Evolutionary conservation across 495 filamentous ascomycete species (phyloP).

Genomic region (Penicillium waksmanii): DNA sequence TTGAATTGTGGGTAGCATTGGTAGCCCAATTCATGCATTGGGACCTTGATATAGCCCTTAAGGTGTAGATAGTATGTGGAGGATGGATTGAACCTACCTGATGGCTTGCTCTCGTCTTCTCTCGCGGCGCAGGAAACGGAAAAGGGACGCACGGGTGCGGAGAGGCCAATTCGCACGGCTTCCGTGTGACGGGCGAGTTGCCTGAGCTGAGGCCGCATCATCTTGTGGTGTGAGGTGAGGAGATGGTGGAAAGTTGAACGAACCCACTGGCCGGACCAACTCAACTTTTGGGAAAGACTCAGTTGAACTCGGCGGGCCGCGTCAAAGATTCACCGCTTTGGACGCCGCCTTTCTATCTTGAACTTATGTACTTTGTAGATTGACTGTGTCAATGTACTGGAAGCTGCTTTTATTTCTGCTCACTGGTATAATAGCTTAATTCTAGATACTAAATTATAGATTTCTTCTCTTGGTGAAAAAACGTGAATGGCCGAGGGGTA

Average conservation of each 20-base stretch:
- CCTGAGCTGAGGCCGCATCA: slow-evolving; percentile 38
- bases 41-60: too few relatives aligned
- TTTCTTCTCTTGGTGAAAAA: too few relatives aligned
- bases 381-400: too few relatives aligned
- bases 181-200: slow-evolving; percentile 25
- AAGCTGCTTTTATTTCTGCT: too few relatives aligned
- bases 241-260: slow-evolving; percentile 8
- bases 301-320: background rate
- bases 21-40: too few relatives aligned
- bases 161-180: slow-evolving; percentile 17
- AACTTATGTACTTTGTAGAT: background rate
- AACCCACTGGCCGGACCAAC: slow-evolving; percentile 1
- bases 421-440: too few relatives aligned
- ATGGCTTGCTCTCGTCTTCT: slow-evolving; percentile 24
- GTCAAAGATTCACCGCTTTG: background rate
- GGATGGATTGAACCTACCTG: slow-evolving; percentile 27
- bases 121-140: slow-evolving; percentile 30
- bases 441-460: too few relatives aligned
- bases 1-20: too few relatives aligned
- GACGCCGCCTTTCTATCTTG: background rate
- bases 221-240: slow-evolving; percentile 23
- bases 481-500: too few relatives aligned
- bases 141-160: slow-evolving; percentile 32
- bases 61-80: too few relatives aligned
- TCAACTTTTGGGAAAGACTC: slow-evolving; percentile 21